phyloP scores from a whole-genome alignment of 176 grass and related monocot genomes.

The Panicum miliaceum region DNA sequence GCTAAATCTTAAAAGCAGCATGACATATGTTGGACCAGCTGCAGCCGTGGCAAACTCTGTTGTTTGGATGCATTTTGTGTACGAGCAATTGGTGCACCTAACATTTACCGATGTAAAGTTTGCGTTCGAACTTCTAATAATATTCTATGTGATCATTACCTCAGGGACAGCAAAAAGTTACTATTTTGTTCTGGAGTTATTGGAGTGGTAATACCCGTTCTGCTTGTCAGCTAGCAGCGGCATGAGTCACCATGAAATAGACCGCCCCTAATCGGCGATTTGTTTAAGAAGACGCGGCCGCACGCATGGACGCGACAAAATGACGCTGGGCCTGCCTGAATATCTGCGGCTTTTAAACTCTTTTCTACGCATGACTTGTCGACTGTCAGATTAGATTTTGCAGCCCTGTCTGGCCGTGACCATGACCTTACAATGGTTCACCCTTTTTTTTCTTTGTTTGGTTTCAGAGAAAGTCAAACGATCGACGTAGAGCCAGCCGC shows the following conservation, averaged over 20 bases:
- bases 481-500: neutral
- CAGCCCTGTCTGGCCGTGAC: neutral
- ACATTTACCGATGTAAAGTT: neutral
- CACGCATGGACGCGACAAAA: slow-evolving; percentile 12
- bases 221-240: slow-evolving; percentile 31
- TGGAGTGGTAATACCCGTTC: slow-evolving; percentile 12
- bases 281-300: slow-evolving; percentile 1
- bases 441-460: neutral
- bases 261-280: neutral
- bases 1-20: neutral
- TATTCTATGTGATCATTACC: neutral
- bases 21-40: neutral
- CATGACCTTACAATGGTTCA: neutral
- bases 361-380: neutral
- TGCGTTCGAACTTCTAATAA: neutral
- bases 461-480: neutral
- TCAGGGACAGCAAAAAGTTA: neutral
- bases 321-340: slow-evolving; percentile 1
- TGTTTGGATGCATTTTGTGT: neutral
- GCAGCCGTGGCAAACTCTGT: neutral
- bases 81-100: neutral
- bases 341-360: neutral
- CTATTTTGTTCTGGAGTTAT: slow-evolving; percentile 5
- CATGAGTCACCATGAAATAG: slow-evolving; percentile 37
- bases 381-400: neutral